Base-by-base conservation (phyloP, 2,329 filamentous ascomycete species). In the Microcyclospora tardicrescens region DNA sequence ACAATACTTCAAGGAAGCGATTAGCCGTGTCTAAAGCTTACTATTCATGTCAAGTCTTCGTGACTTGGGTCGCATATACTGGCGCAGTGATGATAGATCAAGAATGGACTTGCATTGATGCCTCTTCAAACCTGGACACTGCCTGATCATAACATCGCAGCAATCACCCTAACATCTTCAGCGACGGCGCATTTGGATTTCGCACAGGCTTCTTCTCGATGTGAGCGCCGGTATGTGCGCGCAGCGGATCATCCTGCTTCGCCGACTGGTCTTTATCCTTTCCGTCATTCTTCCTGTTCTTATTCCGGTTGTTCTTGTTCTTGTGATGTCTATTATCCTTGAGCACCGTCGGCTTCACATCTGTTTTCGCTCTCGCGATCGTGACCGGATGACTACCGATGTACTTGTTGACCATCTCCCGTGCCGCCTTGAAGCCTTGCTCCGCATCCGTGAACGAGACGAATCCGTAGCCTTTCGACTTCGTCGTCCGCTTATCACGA, bases 361-460 rank as follows among this genome's bases (percentile, higher is more conserved):
- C 87, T 5, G 89, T 94, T 50, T 81, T 93, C 48, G 84, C 85
- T 60, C 91, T 84, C 61, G 83, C 79, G 49, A 96, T 74, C 16
- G 57, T 55, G 31, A 61, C 84, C 0, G 91, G 91, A 61, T 96
- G 91, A 59, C 86, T 95, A 54, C 93, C 89, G 57, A 98, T 96
- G 63, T 98, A 98, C 66, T 98, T 96, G 52, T 87, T 87, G 55
- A 95, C 84, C 91, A 96, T 96, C 66, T 96, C 89, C 65, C 91
- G 86, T 53, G 86, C 89, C 2, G 91, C 89, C 54, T 84, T 77
- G 69, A 98, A 96, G 60, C 93, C 96, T 56, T 95, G 87, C 60
- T 98, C 91, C 24, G 86, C 84, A 57, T 95, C 84, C 53, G 79
- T 81, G 64, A 98, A 96, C 61, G 84, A 91, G 40, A 98, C 87